Evolutionary conservation across 2,329 filamentous ascomycete genomes (phyloP).

Genomic region (Cladorrhinum sp.): DNA sequence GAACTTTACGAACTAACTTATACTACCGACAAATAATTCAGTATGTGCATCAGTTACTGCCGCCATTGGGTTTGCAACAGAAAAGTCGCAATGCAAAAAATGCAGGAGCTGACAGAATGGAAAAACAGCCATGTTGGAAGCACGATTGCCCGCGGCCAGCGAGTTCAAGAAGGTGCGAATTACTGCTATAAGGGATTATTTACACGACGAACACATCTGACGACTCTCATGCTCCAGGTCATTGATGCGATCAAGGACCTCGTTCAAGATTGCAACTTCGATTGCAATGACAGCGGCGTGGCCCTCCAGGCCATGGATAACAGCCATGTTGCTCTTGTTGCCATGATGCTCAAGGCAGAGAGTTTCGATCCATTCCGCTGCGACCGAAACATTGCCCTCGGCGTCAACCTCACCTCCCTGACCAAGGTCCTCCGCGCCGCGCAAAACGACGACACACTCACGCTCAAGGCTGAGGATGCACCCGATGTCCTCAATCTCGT

Average conservation of each 20-base stretch:
- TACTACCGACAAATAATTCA: conserved; percentile 8
- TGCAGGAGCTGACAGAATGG: conserved; percentile 12
- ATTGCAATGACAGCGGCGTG: conserved; percentile 99
- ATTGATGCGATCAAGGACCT: conserved; percentile 99
- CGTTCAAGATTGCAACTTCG: conserved; percentile 99
- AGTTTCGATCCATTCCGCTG: conserved; percentile 93
- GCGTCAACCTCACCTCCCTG: conserved; percentile 92
- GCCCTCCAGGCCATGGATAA: conserved; percentile 99
- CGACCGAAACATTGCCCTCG: conserved; percentile 97
- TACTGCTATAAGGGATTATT: neutral
- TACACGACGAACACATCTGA: neutral
- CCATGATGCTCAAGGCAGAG: conserved; percentile 97
- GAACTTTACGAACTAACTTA: neutral
- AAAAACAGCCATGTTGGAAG: conserved; percentile 63
- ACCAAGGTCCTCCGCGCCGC: conserved; percentile 96
- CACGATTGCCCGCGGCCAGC: conserved; percentile 89
- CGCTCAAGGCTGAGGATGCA: conserved; percentile 94
- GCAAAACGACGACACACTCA: conserved; percentile 90
- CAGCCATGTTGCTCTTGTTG: conserved; percentile 97
- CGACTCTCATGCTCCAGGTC: conserved; percentile 55
- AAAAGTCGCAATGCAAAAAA: neutral
- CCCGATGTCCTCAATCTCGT: conserved; percentile 93
- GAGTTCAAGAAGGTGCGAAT: conserved; percentile 87
- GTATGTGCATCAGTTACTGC: conserved; percentile 7
- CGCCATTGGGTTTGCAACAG: neutral